These are phyloP conservation scores for Lophium mytilinum DNA, from an alignment of 495 filamentous ascomycete species.

Conservation along the genomic window DNA sequence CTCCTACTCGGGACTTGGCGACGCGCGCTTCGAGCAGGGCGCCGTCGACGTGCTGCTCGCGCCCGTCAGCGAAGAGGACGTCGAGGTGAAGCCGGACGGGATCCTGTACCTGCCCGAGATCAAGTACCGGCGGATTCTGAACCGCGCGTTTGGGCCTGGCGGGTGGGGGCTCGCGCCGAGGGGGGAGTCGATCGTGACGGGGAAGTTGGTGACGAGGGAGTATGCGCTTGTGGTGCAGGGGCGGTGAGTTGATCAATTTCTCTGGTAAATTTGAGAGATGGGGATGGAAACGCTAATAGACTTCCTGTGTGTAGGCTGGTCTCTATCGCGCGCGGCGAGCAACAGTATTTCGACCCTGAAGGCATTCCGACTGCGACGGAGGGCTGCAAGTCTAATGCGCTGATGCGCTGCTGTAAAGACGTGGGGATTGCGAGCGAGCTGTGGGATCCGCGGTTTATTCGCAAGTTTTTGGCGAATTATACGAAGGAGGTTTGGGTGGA, in stretches of 20 bases:
- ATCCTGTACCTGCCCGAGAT: constrained; percentile 97
- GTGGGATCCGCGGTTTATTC: constrained; percentile 92
- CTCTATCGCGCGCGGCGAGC: constrained; percentile 87
- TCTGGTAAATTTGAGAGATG: neutral
- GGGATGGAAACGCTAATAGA: neutral
- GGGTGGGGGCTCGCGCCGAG: constrained; percentile 91
- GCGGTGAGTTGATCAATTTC: constrained; percentile 49
- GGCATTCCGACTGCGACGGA: constrained; percentile 95
- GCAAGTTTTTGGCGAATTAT: constrained; percentile 56
- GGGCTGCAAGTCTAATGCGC: constrained; percentile 92
- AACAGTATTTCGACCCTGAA: constrained; percentile 86
- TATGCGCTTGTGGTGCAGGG: constrained; percentile 88
- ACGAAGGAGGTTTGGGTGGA: constrained; percentile 73
- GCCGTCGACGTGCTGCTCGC: constrained; percentile 61
- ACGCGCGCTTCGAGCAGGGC: constrained; percentile 68
- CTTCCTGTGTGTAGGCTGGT: constrained; percentile 51
- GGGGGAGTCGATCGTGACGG: constrained; percentile 83
- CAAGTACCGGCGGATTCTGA: constrained; percentile 91
- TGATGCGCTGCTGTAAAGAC: constrained; percentile 97
- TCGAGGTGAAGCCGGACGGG: constrained; percentile 95
- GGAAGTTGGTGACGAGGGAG: constrained; percentile 83
- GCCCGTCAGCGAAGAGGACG: constrained; percentile 60
- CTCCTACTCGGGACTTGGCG: constrained; percentile 82
- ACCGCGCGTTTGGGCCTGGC: constrained; percentile 85
- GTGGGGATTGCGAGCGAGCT: constrained; percentile 89